A percentile compares a stretch with the other conserved stretches of the same genome.
Evolutionary conservation across 495 filamentous ascomycete species (phyloP).

Genomic region (Tuber calosporum): DNA sequence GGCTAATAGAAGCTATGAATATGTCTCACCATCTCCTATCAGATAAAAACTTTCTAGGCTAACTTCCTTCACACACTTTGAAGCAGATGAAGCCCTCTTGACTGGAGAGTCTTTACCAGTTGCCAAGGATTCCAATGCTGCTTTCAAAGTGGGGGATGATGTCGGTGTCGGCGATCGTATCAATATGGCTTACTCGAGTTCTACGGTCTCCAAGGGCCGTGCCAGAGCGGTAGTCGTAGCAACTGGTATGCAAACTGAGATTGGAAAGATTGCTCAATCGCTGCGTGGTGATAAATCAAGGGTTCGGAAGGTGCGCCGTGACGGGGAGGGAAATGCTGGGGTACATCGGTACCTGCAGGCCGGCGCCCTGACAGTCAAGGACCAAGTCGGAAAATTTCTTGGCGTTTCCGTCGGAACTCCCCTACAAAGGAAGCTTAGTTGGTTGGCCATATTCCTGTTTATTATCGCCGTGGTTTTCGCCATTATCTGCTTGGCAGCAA

Average conservation of each 20-base stretch:
- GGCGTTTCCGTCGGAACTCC: slow-evolving; percentile 59
- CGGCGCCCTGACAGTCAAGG: slow-evolving; percentile 57
- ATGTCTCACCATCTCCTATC: slow-evolving; percentile 51
- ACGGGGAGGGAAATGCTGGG: slow-evolving; percentile 51
- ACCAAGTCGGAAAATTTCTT: slow-evolving; percentile 62
- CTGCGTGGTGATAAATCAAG: slow-evolving; percentile 46
- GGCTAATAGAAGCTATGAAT: slow-evolving; percentile 67
- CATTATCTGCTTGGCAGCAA: slow-evolving; percentile 49
- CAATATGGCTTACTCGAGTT: slow-evolving; percentile 49
- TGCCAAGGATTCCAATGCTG: slow-evolving; percentile 41
- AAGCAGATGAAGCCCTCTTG: slow-evolving; percentile 49
- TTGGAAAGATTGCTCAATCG: slow-evolving; percentile 47
- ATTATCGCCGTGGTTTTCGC: slow-evolving; percentile 48
- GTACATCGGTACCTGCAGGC: slow-evolving; percentile 64
- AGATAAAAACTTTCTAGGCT: slow-evolving; percentile 26
- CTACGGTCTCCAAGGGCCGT: slow-evolving; percentile 49
- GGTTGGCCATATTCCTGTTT: slow-evolving; percentile 49
- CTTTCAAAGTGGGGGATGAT: slow-evolving; percentile 43
- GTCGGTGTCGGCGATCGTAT: slow-evolving; percentile 46
- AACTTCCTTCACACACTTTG: slow-evolving; percentile 45
- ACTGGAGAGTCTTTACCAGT: slow-evolving; percentile 50
- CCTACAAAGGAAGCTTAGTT: slow-evolving; percentile 50
- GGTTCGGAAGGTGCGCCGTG: slow-evolving; percentile 53
- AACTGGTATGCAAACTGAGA: slow-evolving; percentile 48
- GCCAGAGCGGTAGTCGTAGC: slow-evolving; percentile 46